Base-by-base conservation (phyloP, 495 filamentous ascomycete species). In the Parathielavia appendiculata region DNA sequence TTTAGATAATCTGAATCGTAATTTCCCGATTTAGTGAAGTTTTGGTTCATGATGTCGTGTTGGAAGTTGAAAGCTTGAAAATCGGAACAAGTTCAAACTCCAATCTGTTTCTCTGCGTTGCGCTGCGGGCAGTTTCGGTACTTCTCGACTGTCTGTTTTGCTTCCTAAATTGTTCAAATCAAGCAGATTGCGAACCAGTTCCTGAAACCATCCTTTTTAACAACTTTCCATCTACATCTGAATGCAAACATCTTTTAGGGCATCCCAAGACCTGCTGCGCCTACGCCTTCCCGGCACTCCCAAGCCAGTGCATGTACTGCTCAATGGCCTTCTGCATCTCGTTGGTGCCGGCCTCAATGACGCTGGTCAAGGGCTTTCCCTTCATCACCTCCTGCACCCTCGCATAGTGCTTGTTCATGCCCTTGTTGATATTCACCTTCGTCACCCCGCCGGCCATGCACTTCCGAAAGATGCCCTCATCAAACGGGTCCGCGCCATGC, bases 401-500 rank as follows among this genome's bases (percentile, higher is more conserved):
- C 43, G 81, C 77, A 67, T 86, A 91, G 68, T 81, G 80, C 64
- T 82, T 80, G 69, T 91, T 90, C 77, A 93, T 79, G 46, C 87
- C 83, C 73, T 90, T 87, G 69, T 93, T 92, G 58, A 92, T 86
- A 74, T 93, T 93, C 59, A 89, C 76, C 76, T 92, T 90, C 41
- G 81, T 81, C 53, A 92, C 84, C 2, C 89, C 88, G 52, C 75
- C 79, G 39, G 75, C 78, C 66, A 93, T 88, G 65, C 86, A 89
- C 66, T 79, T 76, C 49, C 74, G 65, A 58, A 89, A 88, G 38
- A 87, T 87, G 57, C 81, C 80, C 72, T 84, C 73, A 17, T 81
- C 83, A 65, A 90, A 91, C 0, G 85, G 83, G 67, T 91, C 87
- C 26, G 88, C 85, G 12, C 89, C 89, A 69, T 93, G 89, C 68